Evolutionary conservation across 768 basidiomycete genomes (phyloP).

Genomic region (Floccularia luteovirens): DNA sequence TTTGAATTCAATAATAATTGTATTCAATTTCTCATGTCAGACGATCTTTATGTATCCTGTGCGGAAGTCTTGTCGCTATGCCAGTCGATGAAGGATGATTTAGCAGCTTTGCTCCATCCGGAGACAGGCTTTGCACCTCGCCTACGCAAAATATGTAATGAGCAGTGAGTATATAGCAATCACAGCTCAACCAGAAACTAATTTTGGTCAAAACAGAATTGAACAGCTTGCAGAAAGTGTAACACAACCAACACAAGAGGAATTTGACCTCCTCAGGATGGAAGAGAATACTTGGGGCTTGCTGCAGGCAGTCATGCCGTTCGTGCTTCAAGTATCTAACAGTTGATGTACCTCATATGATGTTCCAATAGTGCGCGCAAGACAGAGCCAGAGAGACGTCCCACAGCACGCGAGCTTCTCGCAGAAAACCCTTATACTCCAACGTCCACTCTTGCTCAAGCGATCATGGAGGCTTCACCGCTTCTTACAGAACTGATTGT

Average conservation of each 20-base stretch:
- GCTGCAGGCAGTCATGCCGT: constrained; percentile 73
- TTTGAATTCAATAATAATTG: too few relatives aligned
- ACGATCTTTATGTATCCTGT: constrained; percentile 53
- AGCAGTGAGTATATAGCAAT: constrained; percentile 53
- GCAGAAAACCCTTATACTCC: constrained; percentile 78
- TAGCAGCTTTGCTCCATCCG: constrained; percentile 56
- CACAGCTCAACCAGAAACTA: too few relatives aligned
- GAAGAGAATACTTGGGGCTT: constrained; percentile 82
- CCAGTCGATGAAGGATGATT: constrained; percentile 49
- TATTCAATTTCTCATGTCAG: too few relatives aligned
- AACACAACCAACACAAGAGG: constrained; percentile 42
- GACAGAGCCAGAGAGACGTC: constrained; percentile 39
- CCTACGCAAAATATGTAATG: constrained; percentile 40
- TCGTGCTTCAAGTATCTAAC: constrained; percentile 19
- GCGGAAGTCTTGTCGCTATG: constrained; percentile 59
- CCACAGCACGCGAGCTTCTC: constrained; percentile 49
- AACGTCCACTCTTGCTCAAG: constrained; percentile 65
- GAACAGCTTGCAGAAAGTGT: too few relatives aligned
- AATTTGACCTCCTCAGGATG: constrained; percentile 56
- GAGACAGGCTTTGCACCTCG: constrained; percentile 65
- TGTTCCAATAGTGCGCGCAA: constrained; percentile 50
- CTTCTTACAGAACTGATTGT: constrained; percentile 71
- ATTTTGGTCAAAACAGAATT: too few relatives aligned
- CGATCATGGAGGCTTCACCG: constrained; percentile 59
- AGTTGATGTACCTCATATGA: background rate